A percentile compares a stretch with the other conserved stretches of the same genome.
These are phyloP conservation scores for Geosmithia flava DNA, from an alignment of 2,329 filamentous ascomycete species.

Conservation along the genomic window DNA sequence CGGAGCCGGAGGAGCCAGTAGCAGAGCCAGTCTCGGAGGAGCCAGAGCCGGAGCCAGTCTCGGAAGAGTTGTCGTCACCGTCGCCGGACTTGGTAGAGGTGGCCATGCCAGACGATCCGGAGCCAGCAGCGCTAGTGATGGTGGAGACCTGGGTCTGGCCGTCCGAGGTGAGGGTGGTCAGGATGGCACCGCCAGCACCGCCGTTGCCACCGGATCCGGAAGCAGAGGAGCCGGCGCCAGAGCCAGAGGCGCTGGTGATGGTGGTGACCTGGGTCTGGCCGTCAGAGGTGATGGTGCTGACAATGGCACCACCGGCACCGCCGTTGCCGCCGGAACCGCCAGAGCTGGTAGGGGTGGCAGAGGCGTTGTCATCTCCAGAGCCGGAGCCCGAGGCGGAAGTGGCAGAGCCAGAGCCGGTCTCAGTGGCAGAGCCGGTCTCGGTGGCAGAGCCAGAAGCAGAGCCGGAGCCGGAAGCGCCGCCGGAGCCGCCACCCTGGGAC, in stretches of 20 bases:
- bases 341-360: neutral
- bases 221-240: conserved; percentile 4
- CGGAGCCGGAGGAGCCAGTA: neutral
- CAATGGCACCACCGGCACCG: conserved; percentile 8
- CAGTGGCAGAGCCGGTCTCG: conserved; percentile 1
- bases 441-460: conserved; percentile 7
- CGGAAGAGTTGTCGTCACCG: conserved; percentile 4
- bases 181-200: conserved; percentile 8
- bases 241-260: conserved; percentile 6
- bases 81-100: conserved; percentile 2
- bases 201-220: conserved; percentile 5
- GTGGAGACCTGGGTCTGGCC: conserved; percentile 19
- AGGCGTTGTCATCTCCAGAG: conserved; percentile 5
- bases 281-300: conserved; percentile 21
- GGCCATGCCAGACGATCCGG: conserved; percentile 7
- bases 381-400: conserved; percentile 3
- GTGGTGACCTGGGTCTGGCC: conserved; percentile 19
- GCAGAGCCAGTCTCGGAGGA: neutral
- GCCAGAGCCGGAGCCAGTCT: conserved; percentile 3
- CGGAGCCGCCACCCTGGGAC: neutral
- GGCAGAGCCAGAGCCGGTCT: conserved; percentile 5
- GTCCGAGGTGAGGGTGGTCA: conserved; percentile 21
- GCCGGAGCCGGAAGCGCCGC: neutral
- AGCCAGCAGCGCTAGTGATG: conserved; percentile 8
- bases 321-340: conserved; percentile 2